Evolutionary conservation across 352 stramenopile genomes (phyloP).

Genomic region (Pythium diclinum): DNA sequence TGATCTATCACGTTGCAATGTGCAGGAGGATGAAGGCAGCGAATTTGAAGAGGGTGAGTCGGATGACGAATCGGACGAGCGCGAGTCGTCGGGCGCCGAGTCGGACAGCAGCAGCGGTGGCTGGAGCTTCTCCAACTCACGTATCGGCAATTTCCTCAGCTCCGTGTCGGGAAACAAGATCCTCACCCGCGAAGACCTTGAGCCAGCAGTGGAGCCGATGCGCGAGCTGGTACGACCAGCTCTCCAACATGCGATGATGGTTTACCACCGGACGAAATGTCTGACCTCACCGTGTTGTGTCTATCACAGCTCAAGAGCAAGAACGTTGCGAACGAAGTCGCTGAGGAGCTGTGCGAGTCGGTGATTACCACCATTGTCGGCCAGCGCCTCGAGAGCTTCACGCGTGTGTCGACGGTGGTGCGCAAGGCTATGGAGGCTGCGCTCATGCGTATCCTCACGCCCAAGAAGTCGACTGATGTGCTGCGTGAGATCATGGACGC

Average conservation of each 20-base stretch:
- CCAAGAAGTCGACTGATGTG: conserved; percentile 95
- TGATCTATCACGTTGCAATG: background rate
- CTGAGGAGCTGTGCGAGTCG: conserved; percentile 93
- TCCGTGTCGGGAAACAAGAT: conserved; percentile 89
- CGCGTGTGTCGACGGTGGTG: conserved; percentile 88
- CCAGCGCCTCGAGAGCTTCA: conserved; percentile 95
- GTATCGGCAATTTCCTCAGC: conserved; percentile 78
- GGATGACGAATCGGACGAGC: conserved; percentile 57
- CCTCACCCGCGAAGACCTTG: conserved; percentile 91
- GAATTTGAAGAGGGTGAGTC: conserved; percentile 65
- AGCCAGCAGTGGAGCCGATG: conserved; percentile 92
- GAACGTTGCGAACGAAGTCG: conserved; percentile 96
- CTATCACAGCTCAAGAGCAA: conserved; percentile 90
- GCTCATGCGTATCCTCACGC: conserved; percentile 93
- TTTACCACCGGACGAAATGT: background rate
- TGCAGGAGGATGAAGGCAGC: conserved; percentile 62
- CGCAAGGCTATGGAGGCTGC: conserved; percentile 93
- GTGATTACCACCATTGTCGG: conserved; percentile 93
- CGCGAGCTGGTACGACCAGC: conserved; percentile 71
- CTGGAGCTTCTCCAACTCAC: conserved; percentile 83
- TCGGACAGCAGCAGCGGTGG: conserved; percentile 55
- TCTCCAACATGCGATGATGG: background rate
- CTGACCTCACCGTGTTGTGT: background rate
- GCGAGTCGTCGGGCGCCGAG: conserved; percentile 58
- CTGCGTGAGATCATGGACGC: conserved; percentile 92